Percentiles rank a stretch among this genome's conserved stretches.
Conservation (phyloP, 2,329 filamentous ascomycete genomes). For the Claviceps maximensis region DNA sequence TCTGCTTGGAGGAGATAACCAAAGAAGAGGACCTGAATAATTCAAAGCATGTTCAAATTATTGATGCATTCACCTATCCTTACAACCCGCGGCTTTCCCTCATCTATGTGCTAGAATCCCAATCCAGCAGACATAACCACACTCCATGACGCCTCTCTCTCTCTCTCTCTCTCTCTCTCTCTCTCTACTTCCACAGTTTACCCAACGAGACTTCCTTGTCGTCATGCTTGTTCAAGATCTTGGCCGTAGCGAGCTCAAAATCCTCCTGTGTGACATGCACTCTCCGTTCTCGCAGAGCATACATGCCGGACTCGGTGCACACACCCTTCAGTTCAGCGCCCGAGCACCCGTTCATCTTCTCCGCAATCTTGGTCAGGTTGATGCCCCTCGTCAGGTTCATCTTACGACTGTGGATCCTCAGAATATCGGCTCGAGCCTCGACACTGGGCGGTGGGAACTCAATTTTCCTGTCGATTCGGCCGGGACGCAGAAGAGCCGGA, state of each 20-base stretch:
- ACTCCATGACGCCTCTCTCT: no score
- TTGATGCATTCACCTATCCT: conserved; percentile 22
- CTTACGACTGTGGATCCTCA: conserved; percentile 91
- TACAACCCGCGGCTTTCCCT: conserved; percentile 18
- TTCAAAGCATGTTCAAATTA: conserved; percentile 7
- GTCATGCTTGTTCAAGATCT: conserved; percentile 99
- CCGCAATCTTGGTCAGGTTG: conserved; percentile 94
- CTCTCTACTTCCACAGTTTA: conserved; percentile 52
- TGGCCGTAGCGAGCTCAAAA: conserved; percentile 95
- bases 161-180: conserved; percentile 5
- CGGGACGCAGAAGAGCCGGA: conserved; percentile 85
- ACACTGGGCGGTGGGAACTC: conserved; percentile 96
- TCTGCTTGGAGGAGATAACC: not conserved
- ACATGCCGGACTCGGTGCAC: conserved; percentile 98
- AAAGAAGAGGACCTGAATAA: not conserved
- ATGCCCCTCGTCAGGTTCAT: conserved; percentile 98
- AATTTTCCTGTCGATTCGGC: conserved; percentile 96
- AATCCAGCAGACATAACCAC: not conserved
- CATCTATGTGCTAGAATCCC: conserved; percentile 14
- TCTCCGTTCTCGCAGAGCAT: conserved; percentile 82
- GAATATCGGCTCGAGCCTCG: conserved; percentile 91
- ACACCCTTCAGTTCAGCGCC: conserved; percentile 97
- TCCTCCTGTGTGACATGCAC: conserved; percentile 99
- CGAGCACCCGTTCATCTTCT: conserved; percentile 99
- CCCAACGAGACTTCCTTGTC: conserved; percentile 90